phyloP scores from a whole-genome alignment of 2,329 filamentous ascomycete genomes.

The Ophiostoma himal-ulmi region DNA sequence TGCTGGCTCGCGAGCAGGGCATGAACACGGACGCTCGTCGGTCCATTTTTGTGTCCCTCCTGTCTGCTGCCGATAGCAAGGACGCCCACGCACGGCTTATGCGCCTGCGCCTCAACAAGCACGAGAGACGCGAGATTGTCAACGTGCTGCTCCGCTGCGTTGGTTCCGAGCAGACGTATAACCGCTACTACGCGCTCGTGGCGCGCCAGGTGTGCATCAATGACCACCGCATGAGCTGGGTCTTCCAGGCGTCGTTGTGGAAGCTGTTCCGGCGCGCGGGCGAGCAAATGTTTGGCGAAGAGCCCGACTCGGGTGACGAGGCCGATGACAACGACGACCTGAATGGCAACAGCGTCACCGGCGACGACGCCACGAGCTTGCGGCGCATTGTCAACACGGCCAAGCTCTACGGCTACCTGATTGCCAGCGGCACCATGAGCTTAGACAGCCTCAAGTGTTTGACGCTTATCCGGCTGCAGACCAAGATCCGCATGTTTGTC shows the following conservation, averaged over 20 bases:
- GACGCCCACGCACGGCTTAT: constrained; percentile 75
- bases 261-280: constrained; percentile 78
- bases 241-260: constrained; percentile 83
- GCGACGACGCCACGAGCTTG: constrained; percentile 43
- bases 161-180: constrained; percentile 76
- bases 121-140: constrained; percentile 80
- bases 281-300: constrained; percentile 66
- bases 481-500: constrained; percentile 70
- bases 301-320: constrained; percentile 52
- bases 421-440: constrained; percentile 42
- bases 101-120: constrained; percentile 78
- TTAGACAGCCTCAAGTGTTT: constrained; percentile 59
- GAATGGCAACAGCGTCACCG: neutral
- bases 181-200: constrained; percentile 87
- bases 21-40: constrained; percentile 83
- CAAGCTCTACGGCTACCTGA: constrained; percentile 49
- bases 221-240: constrained; percentile 69
- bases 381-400: constrained; percentile 48
- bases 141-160: constrained; percentile 83
- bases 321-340: constrained; percentile 40
- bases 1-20: constrained; percentile 69
- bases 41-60: constrained; percentile 88
- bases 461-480: constrained; percentile 70
- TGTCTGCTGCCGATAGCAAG: constrained; percentile 76
- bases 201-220: constrained; percentile 65